Conservation (phyloP, 2,329 filamentous ascomycete species). For the Rhynchosporium graminicola region DNA sequence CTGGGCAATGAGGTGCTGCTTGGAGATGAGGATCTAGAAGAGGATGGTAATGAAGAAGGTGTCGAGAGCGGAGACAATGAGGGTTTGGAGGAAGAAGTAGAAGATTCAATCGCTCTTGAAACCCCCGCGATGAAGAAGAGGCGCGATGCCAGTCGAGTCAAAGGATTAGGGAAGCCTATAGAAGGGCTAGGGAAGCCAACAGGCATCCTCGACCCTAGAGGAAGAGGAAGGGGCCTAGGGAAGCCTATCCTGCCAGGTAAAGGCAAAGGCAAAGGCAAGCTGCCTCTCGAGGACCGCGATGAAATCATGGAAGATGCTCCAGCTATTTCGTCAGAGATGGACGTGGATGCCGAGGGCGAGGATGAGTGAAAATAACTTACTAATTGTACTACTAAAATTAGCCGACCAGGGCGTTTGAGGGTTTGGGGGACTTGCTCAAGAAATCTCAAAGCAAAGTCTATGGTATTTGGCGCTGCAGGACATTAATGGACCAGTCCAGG, state of each 20-base stretch:
- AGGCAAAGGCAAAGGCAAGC: slow-evolving; percentile 28
- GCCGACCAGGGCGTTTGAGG: slow-evolving; percentile 18
- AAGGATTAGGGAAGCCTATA: slow-evolving; percentile 37
- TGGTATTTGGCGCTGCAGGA: slow-evolving; percentile 7
- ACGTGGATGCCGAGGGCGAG: slow-evolving; percentile 36
- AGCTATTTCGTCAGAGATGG: slow-evolving; percentile 24
- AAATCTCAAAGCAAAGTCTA: slow-evolving; percentile 2
- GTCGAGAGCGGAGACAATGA: slow-evolving; percentile 27
- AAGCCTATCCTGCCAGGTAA: slow-evolving; percentile 20
- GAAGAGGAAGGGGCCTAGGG: slow-evolving; percentile 19
- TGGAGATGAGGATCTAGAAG: slow-evolving; percentile 34
- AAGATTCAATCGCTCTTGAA: slow-evolving; percentile 37
- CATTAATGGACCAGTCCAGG: not conserved
- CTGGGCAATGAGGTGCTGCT: slow-evolving; percentile 39
- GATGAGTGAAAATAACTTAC: slow-evolving; percentile 3
- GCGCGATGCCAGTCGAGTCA: slow-evolving; percentile 27
- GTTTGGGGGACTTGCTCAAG: not conserved
- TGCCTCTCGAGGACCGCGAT: slow-evolving; percentile 29
- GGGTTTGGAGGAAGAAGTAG: slow-evolving; percentile 28
- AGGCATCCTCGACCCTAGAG: slow-evolving; percentile 25
- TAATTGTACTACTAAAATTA: slow-evolving; percentile 12
- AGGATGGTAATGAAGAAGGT: slow-evolving; percentile 29
- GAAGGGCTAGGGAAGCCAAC: slow-evolving; percentile 36
- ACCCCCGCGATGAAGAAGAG: slow-evolving; percentile 30
- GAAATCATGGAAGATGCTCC: slow-evolving; percentile 41